Evolutionary conservation across 2,329 filamentous ascomycete genomes (phyloP), one percentile per base, ranked within the genome.

Genomic region (Verticillium isaacii): DNA sequence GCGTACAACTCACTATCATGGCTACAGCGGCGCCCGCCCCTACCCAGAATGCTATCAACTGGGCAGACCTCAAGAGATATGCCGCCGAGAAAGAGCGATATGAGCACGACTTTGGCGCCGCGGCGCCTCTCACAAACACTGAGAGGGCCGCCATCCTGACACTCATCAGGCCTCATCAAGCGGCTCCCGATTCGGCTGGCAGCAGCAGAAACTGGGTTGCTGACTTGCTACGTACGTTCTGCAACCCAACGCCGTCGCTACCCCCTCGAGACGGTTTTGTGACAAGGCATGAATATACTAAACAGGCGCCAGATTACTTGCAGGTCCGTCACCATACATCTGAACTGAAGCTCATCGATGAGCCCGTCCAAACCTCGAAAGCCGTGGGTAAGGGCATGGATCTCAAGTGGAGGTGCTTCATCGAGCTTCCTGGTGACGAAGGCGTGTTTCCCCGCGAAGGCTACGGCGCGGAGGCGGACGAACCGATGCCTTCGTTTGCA

Each of bases 71-170:
- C 59, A 74, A 74, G 58, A 68, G 66, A 17, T 82, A 76, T 76
- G 72, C 80, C 60, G 72, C 74, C 29, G 56, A 71, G 23, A 77
- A 82, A 58, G 77, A 79, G 61, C 68, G 69, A 2, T 69, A 68
- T 54, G 75, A 78, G 67, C 66, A 61, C 11, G 39, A 66, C 7
- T 64, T 71, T 39, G 70, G 70, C 7, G 37, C 64, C 15, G 75
- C 78, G 0, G 72, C 75, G 1, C 73, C 74, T 0, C 67, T 83
- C 34, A 74, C 74, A 0, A 69, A 71, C 5, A 64, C 68, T 5
- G 75, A 84, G 67, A 68, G 71, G 11, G 68, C 72, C 45, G 77
- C 80, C 17, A 68, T 85, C 32, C 69, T 73, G 1, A 69, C 74
- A 5, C 72, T 85, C 56, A 71, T 77, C 59, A 64, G 68, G 2